A percentile compares a stretch with the other conserved stretches of the same genome.
Conservation (phyloP, 768 basidiomycete species). For the Neoboletus subvelutipes region DNA sequence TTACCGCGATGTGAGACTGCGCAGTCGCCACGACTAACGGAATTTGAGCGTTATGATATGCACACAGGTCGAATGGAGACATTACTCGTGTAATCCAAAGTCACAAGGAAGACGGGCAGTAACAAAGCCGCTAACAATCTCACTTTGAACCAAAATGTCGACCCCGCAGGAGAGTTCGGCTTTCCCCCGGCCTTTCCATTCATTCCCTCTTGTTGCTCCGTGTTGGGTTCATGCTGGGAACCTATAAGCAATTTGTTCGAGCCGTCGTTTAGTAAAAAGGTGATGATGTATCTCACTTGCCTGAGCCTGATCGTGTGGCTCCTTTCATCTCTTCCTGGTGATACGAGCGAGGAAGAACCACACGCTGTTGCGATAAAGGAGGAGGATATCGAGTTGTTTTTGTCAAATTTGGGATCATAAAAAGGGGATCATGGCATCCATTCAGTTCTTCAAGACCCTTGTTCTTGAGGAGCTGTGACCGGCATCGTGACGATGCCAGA, state of each 20-base stretch:
- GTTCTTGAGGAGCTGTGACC: not conserved
- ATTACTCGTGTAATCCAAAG: not conserved
- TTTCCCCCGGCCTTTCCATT: not conserved
- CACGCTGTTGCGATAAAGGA: not conserved
- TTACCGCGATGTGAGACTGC: not conserved
- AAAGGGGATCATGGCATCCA: not conserved
- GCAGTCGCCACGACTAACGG: not conserved
- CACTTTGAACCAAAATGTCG: conserved; percentile 3
- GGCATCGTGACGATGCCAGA: not conserved
- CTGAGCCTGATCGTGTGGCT: not conserved
- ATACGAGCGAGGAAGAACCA: conserved; percentile 11
- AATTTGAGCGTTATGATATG: too few relatives aligned
- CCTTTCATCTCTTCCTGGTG: not conserved
- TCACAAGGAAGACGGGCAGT: not conserved
- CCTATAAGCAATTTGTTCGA: not conserved
- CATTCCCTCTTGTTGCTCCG: not conserved
- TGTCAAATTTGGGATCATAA: not conserved
- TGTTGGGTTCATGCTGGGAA: not conserved
- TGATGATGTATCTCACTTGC: not conserved
- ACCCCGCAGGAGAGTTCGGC: not conserved
- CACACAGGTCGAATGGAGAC: too few relatives aligned
- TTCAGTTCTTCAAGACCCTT: not conserved
- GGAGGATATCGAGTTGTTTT: too few relatives aligned
- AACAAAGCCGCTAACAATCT: not conserved
- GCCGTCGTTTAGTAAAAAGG: not conserved